These are phyloP conservation scores for Starmera pachycereana DNA, from an alignment of 805 yeast genomes.

Conservation along the genomic window DNA sequence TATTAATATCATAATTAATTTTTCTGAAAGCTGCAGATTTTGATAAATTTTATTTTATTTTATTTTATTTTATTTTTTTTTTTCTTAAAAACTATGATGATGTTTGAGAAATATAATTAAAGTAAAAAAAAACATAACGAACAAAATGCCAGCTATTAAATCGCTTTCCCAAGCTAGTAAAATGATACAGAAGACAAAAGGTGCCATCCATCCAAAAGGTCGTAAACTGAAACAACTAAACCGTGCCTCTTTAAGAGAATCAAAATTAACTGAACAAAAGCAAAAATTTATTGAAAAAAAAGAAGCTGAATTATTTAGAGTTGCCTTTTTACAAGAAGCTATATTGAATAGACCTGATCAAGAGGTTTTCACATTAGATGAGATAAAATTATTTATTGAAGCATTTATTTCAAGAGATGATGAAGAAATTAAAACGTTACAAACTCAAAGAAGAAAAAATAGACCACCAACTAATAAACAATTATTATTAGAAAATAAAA, in stretches of 20 bases:
- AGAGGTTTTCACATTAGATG: conserved; percentile 39
- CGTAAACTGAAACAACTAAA: conserved; percentile 77
- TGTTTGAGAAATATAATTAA: too few species aligned
- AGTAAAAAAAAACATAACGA: too few species aligned
- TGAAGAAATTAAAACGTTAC: conserved; percentile 59
- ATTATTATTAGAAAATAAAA: conserved; percentile 49
- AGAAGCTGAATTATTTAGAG: conserved; percentile 48
- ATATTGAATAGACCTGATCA: conserved; percentile 31
- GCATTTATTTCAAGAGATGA: conserved; percentile 60
- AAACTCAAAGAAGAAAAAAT: conserved; percentile 66
- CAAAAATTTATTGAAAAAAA: conserved; percentile 46
- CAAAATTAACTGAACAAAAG: conserved; percentile 53
- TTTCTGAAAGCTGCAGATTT: too few species aligned
- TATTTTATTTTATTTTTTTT: too few species aligned
- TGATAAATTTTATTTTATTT: too few species aligned
- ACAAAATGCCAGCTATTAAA: conserved; percentile 59
- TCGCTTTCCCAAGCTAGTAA: conserved; percentile 56
- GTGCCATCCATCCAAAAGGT: conserved; percentile 74
- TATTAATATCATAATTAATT: too few species aligned
- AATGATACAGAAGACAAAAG: conserved; percentile 42
- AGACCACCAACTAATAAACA: conserved; percentile 75
- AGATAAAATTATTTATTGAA: conserved; percentile 50
- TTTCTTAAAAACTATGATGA: too few species aligned
- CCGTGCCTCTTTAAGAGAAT: conserved; percentile 80
- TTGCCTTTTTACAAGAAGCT: conserved; percentile 51